Evolutionary conservation across 2,329 filamentous ascomycete genomes (phyloP).

Genomic region (Cercospora citrullina): DNA sequence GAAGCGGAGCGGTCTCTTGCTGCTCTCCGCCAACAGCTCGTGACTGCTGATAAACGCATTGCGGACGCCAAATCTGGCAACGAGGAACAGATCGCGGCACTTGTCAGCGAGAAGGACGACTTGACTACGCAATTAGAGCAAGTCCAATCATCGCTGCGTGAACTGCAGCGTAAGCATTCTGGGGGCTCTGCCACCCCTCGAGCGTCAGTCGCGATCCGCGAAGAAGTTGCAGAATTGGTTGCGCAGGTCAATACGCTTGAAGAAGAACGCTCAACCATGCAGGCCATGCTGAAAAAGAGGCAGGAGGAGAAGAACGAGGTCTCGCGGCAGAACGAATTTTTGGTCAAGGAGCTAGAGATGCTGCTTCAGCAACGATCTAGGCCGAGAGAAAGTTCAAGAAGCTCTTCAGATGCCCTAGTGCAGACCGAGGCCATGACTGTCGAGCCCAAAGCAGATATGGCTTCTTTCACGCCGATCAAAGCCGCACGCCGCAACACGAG

Average conservation of each 20-base stretch:
- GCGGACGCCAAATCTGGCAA: conserved; percentile 22
- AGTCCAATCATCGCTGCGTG: conserved; percentile 22
- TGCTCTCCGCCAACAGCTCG: conserved; percentile 24
- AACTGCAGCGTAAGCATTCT: conserved; percentile 20
- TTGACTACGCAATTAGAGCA: conserved; percentile 24
- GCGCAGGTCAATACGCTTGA: conserved; percentile 27
- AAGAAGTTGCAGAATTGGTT: conserved; percentile 27
- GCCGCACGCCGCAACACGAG: conserved; percentile 18
- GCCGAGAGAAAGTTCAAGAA: conserved; percentile 8
- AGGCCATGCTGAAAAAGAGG: conserved; percentile 26
- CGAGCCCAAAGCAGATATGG: conserved; percentile 23
- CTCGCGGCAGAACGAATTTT: conserved; percentile 32
- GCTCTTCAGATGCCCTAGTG: conserved; percentile 25
- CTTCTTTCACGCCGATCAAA: conserved; percentile 18
- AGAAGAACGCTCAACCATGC: conserved; percentile 29
- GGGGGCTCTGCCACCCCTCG: conserved; percentile 15
- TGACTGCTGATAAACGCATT: conserved; percentile 26
- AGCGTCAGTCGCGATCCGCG: conserved; percentile 10
- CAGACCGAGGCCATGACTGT: conserved; percentile 27
- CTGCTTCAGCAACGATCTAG: conserved; percentile 28
- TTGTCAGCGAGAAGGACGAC: conserved; percentile 25
- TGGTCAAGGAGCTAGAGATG: conserved; percentile 34
- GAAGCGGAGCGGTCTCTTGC: conserved; percentile 30
- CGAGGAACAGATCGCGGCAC: conserved; percentile 21
- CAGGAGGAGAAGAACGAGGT: conserved; percentile 34